Evolutionary conservation across 169 alveolate genomes (phyloP).

Genomic region (Fabrea salina): DNA sequence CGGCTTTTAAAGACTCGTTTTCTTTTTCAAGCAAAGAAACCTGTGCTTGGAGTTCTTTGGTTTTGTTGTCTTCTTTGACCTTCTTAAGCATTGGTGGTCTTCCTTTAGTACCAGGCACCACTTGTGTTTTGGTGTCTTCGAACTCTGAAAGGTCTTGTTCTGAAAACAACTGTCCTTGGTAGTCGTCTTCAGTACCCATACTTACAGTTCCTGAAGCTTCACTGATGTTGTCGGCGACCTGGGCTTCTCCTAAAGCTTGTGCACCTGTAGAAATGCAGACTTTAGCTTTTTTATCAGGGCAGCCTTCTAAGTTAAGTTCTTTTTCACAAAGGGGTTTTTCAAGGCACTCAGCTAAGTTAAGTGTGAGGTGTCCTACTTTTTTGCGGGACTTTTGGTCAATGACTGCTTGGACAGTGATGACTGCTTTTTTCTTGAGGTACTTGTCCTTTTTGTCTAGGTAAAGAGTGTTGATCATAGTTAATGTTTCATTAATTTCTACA

Average conservation of each 20-base stretch:
- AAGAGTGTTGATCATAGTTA: slow-evolving; percentile 23
- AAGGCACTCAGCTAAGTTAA: neutral
- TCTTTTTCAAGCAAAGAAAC: slow-evolving; percentile 26
- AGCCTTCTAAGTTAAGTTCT: neutral
- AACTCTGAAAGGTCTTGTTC: neutral
- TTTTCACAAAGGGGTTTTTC: neutral
- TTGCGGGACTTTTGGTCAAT: neutral
- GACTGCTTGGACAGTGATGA: neutral
- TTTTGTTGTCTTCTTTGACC: neutral
- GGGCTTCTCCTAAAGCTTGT: neutral
- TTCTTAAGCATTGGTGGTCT: neutral
- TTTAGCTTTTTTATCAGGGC: slow-evolving; percentile 12
- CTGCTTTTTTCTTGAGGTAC: slow-evolving; percentile 5
- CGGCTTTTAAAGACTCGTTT: neutral
- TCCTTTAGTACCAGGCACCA: neutral
- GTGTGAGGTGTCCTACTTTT: neutral
- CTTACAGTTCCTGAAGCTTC: neutral
- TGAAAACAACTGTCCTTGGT: neutral
- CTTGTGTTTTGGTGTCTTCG: neutral
- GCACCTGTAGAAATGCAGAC: neutral
- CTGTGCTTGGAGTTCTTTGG: neutral
- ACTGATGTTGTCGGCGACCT: neutral
- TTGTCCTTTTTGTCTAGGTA: neutral
- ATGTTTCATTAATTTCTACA: neutral
- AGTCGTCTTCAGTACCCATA: slow-evolving; percentile 12